Evolutionary conservation across 352 stramenopile species (phyloP).

Genomic region (Globisporangium paroecandrum): DNA sequence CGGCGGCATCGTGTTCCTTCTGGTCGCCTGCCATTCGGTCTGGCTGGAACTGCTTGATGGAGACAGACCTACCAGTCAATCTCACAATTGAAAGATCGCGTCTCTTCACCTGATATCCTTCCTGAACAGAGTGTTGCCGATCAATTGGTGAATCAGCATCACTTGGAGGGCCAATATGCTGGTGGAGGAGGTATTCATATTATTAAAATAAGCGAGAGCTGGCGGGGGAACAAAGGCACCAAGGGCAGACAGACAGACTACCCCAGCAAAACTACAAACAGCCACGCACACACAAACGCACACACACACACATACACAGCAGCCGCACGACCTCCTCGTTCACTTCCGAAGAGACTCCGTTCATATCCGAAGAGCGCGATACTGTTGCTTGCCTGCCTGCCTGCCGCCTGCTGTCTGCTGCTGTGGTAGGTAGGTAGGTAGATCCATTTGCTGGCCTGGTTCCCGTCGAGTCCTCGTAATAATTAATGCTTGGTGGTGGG

Average conservation of each 20-base stretch:
- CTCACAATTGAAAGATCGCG: not conserved
- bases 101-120: not conserved
- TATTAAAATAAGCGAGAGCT: conserved; percentile 12
- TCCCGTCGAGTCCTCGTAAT: conserved; percentile 13
- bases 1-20: conserved; percentile 28
- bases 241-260: not conserved
- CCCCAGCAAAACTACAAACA: not conserved
- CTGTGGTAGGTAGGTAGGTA: not conserved
- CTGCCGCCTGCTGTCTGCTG: not conserved
- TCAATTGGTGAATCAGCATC: not conserved
- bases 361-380: not conserved
- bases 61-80: not conserved
- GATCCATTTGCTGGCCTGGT: not conserved
- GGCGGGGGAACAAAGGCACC: not conserved
- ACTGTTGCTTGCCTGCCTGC: not conserved
- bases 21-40: not conserved
- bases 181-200: conserved; percentile 1
- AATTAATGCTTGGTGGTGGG: conserved; percentile 14
- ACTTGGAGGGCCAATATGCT: not conserved
- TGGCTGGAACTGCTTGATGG: not conserved
- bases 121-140: not conserved
- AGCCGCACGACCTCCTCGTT: not conserved
- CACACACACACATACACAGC: not conserved
- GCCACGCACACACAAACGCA: not conserved
- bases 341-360: not conserved